Evolutionary conservation across 176 grass and related monocot species (phyloP), one percentile per base, ranked within the genome.

Genomic region (Chrysopogon serrulatus): DNA sequence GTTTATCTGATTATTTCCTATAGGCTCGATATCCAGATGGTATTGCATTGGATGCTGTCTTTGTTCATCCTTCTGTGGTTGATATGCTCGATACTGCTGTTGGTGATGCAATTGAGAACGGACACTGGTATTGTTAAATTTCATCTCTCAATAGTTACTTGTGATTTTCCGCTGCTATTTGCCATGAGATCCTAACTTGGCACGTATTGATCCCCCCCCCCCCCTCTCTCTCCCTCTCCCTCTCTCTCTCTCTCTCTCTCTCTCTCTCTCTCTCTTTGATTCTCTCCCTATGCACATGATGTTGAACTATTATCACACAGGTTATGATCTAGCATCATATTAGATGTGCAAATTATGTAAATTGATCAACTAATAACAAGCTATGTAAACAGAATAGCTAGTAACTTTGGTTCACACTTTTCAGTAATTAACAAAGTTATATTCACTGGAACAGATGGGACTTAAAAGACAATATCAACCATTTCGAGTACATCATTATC

Each of bases 21-120:
- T 80, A 98, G 93, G 87, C 82, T 45, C 91, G 96, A 87, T 98
- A 98, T 95, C 93, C 93, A 79, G 89, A 95, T 63, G 93, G 96
- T 59, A 93, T 98, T 90, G 86, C 87, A 85, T 85, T 98, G 76
- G 96, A 93, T 69, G 93, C 76, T 85, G 91, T 98, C 73, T 98
- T 95, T 92, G 91, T 98, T 83, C 96, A 95, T 78, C 87, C 80
- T 82, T 98, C 96, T 72, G 84, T 98, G 41, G 89, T 95, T 4
- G 93, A 95, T 69, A 98, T 98, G 93, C 90, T 98, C 65, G 96
- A 98, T 90, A 80, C 89, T 93, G 90, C 93, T 79, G 85, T 98
- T 65, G 91, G 89, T 74, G 96, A 95, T 78, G 87, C 91, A 27
- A 83, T 98, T 35, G 96, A 95, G 59, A 86, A 93, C 39, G 91